Evolutionary conservation across 176 grass and related monocot genomes (phyloP), one percentile per base, ranked within the genome.

Genomic region (Rhynchospora breviuscula): DNA sequence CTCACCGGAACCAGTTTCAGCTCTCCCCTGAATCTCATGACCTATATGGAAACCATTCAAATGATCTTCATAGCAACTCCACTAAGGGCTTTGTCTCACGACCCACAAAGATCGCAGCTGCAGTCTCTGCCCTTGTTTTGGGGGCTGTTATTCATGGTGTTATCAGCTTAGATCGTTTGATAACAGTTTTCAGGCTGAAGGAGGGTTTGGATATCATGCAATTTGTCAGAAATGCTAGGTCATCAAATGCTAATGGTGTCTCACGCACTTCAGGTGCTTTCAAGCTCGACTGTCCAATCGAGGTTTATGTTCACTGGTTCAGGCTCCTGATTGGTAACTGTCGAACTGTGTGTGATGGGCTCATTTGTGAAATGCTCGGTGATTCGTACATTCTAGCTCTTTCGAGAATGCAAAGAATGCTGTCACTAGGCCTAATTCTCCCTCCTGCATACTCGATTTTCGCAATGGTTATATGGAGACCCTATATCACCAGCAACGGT

Each of bases 251-350:
- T 66, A 99, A 99, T 83, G 97, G 93, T 66, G 80, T 92, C 46
- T 92, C 91, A 47, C 88, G 91, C 49, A 84, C 89, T 73, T 79
- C 84, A 85, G 91, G 83, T 67, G 61, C 81, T 62, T 89, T 76
- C 29, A 99, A 93, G 78, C 81, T 89, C 53, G 93, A 99, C 44
- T 85, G 83, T 82, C 86, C 89, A 58, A 79, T 86, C 29, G 97
- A 99, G 85, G 88, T 91, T 81, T 90, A 88, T 62, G 89, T 95
- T 70, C 93, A 96, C 86, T 99, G 97, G 93, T 99, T 96, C 81
- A 87, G 93, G 78, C 83, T 99, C 75, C 67, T 99, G 14, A 76
- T 99, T 78, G 97, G 97, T 2, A 99, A 99, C 80, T 96, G 89
- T 82, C 91, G 88, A 85, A 93, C 88, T 8, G 88, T 96, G 40